Evolutionary conservation across 2,329 filamentous ascomycete species (phyloP), one percentile per base, ranked within the genome.

Genomic region (Sporothrix luriei): DNA sequence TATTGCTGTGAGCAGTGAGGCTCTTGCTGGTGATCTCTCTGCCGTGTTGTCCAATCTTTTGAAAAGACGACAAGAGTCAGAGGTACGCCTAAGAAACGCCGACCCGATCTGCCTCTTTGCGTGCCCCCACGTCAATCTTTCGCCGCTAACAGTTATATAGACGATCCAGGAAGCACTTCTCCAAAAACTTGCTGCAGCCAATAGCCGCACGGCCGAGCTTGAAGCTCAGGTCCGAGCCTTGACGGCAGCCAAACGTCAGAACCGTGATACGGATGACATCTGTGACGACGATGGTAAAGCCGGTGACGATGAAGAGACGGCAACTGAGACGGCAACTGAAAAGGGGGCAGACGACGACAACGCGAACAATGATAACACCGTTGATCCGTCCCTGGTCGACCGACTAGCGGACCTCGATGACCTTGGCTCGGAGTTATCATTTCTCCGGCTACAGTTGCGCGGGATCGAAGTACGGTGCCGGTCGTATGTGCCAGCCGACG

Each of bases 391-490:
- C 13, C 49, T 46, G n/a, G 65, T 24, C 10, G 51, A 48, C 14
- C 51, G 51, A 38, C 16, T 48, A 2, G 65, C 51, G 3, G 40
- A 40, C 73, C 80, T 85, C 29, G 80, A 83, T 64, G 82, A 85
- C 73, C 84, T 84, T 74, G 85, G 88, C 72, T 84, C 86, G 52
- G 87, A 90, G 75, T 81, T 90, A 38, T 82, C 85, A 57, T 87
- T 87, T 75, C 82, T 88, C 54, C 85, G 87, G 70, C 85, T 91
- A 71, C 84, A 86, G 75, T 81, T 89, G 72, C 86, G 88, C 73
- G 86, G 85, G 26, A 84, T 90, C 73, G 87, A 90, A 79, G 84
- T 88, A 21, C 85, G 87, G 73, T 84, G 84, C 75, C 80, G 80
- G 48, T 76, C 77, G 72, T 80, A 82, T 71, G 77, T 84, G n/a